Evolutionary conservation across 2,329 filamentous ascomycete species (phyloP), one percentile per base, ranked within the genome.

Genomic region (Colletotrichum sp.): DNA sequence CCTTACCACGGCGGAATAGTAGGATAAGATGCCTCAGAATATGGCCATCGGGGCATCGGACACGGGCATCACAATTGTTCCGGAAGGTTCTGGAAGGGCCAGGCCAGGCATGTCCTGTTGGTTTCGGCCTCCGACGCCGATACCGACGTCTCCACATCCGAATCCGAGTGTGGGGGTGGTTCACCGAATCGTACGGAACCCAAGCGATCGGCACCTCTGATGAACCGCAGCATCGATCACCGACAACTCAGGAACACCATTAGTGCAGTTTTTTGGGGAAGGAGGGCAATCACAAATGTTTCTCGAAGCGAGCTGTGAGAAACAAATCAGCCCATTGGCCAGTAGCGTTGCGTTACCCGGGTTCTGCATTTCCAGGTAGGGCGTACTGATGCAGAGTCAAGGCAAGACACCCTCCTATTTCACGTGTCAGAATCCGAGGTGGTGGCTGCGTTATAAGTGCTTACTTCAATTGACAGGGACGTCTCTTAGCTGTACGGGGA

Each of bases 1-100:
- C 43, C 2, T 21, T 52, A 52, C 43, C 43, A 13, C 43, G 43
- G 43, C 10, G 6, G n/a, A 21, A 8, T 13, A 48, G 1, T 48
- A n/a, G 9, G 3, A 48, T 48, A 0, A 48, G 38, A 12, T 48
- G 0, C 38, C 0, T 18, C 0, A 48, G 1, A 48, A 12, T n/a
- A 4, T 48, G n/a, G 0, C 43, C n/a, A 48, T 48, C 43, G 43
- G 43, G 10, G n/a, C 43, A 21, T 12, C 43, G 43, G n/a, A 21
- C 10, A 7, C 43, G 43, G 43, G 10, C 18, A 21, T 13, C 43
- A 21, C 10, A 21, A 21, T 13, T 21, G 43, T 48, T 48, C 43
- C 43, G 43, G 43, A 52, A 52, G n/a, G 10, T 21, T 52, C 43
- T 52, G n/a, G 43, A 24, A 52, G n/a, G 3, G 1, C n/a, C 10